Evolutionary conservation across 768 basidiomycete genomes (phyloP).

Genomic region (Hygrophorus russula): DNA sequence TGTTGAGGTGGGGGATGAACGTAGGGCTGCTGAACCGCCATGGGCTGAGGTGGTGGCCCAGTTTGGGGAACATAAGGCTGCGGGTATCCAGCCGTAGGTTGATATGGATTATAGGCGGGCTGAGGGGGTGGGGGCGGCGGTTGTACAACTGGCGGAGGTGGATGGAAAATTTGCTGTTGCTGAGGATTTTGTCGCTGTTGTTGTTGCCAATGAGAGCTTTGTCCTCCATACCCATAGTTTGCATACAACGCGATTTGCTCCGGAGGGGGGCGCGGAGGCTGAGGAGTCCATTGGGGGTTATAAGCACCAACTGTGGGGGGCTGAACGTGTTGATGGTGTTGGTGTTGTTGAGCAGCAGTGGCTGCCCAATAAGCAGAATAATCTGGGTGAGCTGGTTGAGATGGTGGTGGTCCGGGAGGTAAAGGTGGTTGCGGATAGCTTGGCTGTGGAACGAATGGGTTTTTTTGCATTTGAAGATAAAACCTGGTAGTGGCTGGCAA

Average conservation of each 20-base stretch:
- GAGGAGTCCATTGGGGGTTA: conserved; percentile 60
- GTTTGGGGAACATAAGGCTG: conserved; percentile 60
- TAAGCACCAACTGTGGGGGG: conserved; percentile 40
- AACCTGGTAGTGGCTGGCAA: too few species aligned
- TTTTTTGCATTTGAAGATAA: conserved; percentile 57
- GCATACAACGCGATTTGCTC: conserved; percentile 83
- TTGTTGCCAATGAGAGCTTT: conserved; percentile 49
- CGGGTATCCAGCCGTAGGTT: conserved; percentile 53
- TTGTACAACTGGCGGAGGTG: conserved; percentile 40
- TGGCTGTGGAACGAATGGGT: conserved; percentile 66
- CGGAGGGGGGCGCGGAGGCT: conserved; percentile 54
- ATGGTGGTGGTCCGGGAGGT: conserved; percentile 70
- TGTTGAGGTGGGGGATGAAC: conserved; percentile 37
- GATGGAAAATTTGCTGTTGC: conserved; percentile 39
- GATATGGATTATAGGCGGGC: conserved; percentile 67
- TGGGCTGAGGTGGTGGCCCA: conserved; percentile 39
- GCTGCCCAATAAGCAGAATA: conserved; percentile 74
- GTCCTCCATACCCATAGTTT: conserved; percentile 83
- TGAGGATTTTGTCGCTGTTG: conserved; percentile 39
- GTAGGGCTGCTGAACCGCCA: conserved; percentile 36
- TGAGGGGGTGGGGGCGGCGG: conserved; percentile 46
- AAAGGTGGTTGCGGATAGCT: conserved; percentile 66
- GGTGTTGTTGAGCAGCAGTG: conserved; percentile 35
- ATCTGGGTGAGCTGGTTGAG: conserved; percentile 56
- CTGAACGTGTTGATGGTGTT: conserved; percentile 38